Percentiles rank a stretch among this genome's conserved stretches.
phyloP scores from a whole-genome alignment of 495 filamentous ascomycete genomes.

The Thermothielavioides terrestris region DNA sequence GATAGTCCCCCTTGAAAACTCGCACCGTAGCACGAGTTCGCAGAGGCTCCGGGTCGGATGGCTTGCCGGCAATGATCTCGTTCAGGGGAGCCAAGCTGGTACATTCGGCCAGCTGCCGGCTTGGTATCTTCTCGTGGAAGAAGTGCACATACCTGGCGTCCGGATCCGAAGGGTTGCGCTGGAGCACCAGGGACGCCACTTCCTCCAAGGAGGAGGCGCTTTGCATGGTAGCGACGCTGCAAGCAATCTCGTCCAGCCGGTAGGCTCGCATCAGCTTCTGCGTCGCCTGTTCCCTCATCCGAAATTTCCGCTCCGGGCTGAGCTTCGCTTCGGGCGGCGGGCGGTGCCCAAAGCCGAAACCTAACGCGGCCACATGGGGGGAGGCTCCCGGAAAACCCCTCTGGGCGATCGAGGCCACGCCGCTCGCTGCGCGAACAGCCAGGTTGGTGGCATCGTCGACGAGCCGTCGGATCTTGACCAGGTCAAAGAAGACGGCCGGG shows the following conservation, averaged over 20 bases:
- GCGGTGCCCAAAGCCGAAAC: slow-evolving; percentile 49
- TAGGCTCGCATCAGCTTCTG: slow-evolving; percentile 69
- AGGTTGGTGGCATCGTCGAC: slow-evolving; percentile 71
- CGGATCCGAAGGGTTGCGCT: slow-evolving; percentile 50
- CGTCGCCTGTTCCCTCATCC: slow-evolving; percentile 67
- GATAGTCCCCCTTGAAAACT: slow-evolving; percentile 66
- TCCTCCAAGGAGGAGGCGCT: slow-evolving; percentile 69
- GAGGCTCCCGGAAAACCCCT: slow-evolving; percentile 47
- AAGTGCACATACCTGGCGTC: slow-evolving; percentile 80
- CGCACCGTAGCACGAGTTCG: slow-evolving; percentile 64
- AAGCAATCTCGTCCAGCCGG: slow-evolving; percentile 69
- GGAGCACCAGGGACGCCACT: slow-evolving; percentile 63
- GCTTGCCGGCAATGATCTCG: slow-evolving; percentile 53
- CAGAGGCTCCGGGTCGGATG: slow-evolving; percentile 54
- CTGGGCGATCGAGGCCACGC: slow-evolving; percentile 53
- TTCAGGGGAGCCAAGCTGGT: slow-evolving; percentile 57
- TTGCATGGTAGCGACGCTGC: slow-evolving; percentile 76
- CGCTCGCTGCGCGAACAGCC: slow-evolving; percentile 64
- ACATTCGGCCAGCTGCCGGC: slow-evolving; percentile 62
- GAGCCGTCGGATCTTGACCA: slow-evolving; percentile 67
- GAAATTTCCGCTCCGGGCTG: slow-evolving; percentile 61
- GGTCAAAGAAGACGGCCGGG: slow-evolving; percentile 71
- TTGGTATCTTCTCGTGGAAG: slow-evolving; percentile 82
- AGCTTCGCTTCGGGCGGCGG: slow-evolving; percentile 53
- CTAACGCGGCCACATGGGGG: slow-evolving; percentile 48